Evolutionary conservation across 1,139 yeast species (phyloP), one percentile per base, ranked within the genome.

Genomic region (Nakaseomyces uthaithaninus): DNA sequence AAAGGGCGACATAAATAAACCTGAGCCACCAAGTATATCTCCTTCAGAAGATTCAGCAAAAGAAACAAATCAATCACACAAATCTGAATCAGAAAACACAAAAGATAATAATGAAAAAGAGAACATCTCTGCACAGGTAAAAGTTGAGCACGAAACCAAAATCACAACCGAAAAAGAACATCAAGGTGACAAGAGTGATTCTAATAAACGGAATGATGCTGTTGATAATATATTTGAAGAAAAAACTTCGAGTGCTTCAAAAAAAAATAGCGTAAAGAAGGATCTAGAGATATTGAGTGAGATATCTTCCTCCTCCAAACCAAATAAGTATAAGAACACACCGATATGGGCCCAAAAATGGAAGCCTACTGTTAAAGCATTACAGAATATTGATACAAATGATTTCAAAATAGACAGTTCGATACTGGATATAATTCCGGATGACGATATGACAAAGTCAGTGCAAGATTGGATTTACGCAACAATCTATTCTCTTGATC

Each of bases 401-500:
- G 57, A 57, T 41, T 48, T 55, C 14, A 54, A 57, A 37, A 49
- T 63, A 11, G 66, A 63, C 41, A 51, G 57, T 42, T 77, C 83
- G 22, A 71, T 85, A 17, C 74, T 86, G 1, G 86, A 86, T 9
- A 68, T 78, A 2, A 74, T 80, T 20, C 96, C 96, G 1, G 81
- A 84, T 38, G 86, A 85, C 50, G 91, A 86, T 51, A 68, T 85
- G 39, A 82, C 91, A 3, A 73, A 91, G 52, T 76, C 85, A 30
- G 77, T 87, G 5, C 84, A 94, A 12, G 86, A 82, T 52, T 87
- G 96, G 96, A 71, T 87, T 4, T 87, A 81, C 67, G 89, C 94
- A 22, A 81, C 83, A 48, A 69, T 86, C 42, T 69, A 71, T 34
- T 79, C 80, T 27, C 69, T 85, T 36, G 74, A 74, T 15, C 75